Evolutionary conservation across 2,329 filamentous ascomycete genomes (phyloP), one percentile per base, ranked within the genome.

Genomic region (Colletotrichum truncatum): DNA sequence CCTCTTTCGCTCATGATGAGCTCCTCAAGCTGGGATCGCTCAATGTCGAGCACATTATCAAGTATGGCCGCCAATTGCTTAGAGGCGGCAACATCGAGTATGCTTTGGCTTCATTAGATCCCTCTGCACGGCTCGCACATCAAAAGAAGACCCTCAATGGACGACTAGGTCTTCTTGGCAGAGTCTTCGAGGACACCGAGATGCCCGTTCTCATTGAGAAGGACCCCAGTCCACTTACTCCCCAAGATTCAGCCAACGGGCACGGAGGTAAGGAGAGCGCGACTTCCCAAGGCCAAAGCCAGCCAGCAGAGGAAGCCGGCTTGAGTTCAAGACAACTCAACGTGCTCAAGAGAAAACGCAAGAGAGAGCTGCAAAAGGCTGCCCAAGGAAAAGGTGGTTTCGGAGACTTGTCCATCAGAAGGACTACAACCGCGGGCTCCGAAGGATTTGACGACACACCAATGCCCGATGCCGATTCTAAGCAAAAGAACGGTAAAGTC

Each of bases 291-390:
- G 74, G 74, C 26, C 78, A 82, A 25, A 74, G 74, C 21, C 81
- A 81, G 61, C 70, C 79, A 43, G 57, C 83, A 3, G 92, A 93
- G 68, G 92, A 93, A 72, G 79, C 86, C 4, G 89, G 89, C 3
- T 84, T 99, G 54, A 98, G 96, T 80, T 95, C 96, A 66, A 89
- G 96, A 41, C 96, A 99, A 73, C 87, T 98, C 18, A 99, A 99
- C 73, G 93, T 96, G 55, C 81, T 99, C 9, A 98, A 98, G 78
- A 89, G 96, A 43, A 98, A 98, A 76, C 89, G 94, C 43, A 99
- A 98, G 79, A 89, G 91, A 71, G 93, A 97, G 71, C 90, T 94
- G 4, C 93, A 96, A 76, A 91, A 93, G 73, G 93, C 95, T 55
- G 93, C 86, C 0, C 86, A 94, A 62, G 95, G 92, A 69, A 98